Percentiles rank a stretch among this genome's conserved stretches.
phyloP scores from a whole-genome alignment of 1,284 basidiomycete species.

The Schizophyllum commune region DNA sequence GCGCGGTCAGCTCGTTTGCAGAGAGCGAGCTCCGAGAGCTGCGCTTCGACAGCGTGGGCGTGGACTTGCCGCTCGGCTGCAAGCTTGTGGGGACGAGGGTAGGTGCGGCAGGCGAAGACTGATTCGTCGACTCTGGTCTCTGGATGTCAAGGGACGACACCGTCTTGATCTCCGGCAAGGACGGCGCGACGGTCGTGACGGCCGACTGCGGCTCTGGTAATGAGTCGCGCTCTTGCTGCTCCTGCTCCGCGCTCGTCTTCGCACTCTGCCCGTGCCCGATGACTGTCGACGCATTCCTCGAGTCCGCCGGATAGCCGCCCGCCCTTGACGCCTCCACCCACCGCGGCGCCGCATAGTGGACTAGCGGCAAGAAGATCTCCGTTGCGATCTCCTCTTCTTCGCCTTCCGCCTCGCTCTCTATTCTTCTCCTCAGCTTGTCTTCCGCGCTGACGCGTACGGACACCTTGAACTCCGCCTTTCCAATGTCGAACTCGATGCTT shows the following conservation, averaged over 20 bases:
- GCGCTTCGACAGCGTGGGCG: background rate
- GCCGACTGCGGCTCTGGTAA: background rate
- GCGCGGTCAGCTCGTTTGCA: slow-evolving; percentile 2
- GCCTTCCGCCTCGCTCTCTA: slow-evolving; percentile 9
- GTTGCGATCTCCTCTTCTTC: slow-evolving; percentile 46
- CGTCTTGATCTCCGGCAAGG: background rate
- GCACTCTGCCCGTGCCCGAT: slow-evolving; percentile 8
- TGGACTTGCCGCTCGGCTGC: background rate
- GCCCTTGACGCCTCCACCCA: slow-evolving; percentile 15
- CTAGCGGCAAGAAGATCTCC: slow-evolving; percentile 82
- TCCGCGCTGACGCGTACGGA: slow-evolving; percentile 51
- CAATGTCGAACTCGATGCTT: slow-evolving; percentile 73
- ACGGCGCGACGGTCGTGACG: background rate
- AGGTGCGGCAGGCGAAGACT: background rate
- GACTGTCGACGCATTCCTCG: slow-evolving; percentile 16
- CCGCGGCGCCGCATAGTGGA: slow-evolving; percentile 69
- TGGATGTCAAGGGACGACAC: too few relatives aligned
- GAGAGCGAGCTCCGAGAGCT: background rate
- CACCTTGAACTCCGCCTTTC: slow-evolving; percentile 61
- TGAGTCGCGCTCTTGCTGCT: background rate
- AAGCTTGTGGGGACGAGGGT: background rate
- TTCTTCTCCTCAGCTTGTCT: slow-evolving; percentile 25
- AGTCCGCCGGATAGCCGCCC: slow-evolving; percentile 8
- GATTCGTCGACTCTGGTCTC: background rate
- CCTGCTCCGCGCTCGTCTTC: background rate